Percentiles rank a stretch among this genome's conserved stretches.
These are phyloP conservation scores for Yamadazyma dushanensis DNA, from an alignment of 1,139 yeast genomes.

Conservation along the genomic window DNA sequence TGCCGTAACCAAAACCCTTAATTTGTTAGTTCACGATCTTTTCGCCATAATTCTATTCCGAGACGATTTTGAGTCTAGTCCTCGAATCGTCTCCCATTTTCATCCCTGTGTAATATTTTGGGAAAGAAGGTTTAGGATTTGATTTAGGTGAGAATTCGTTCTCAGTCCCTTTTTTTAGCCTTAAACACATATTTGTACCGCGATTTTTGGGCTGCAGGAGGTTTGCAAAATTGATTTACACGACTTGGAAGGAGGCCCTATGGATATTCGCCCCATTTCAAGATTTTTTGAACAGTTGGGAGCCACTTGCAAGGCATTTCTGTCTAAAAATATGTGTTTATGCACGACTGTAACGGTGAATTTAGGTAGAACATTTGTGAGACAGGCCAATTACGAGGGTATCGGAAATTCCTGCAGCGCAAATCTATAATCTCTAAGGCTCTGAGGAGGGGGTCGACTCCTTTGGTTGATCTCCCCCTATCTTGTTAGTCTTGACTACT, in stretches of 20 bases:
- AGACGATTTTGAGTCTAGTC: neutral
- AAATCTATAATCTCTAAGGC: too few species aligned
- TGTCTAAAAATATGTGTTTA: neutral
- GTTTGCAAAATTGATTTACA: neutral
- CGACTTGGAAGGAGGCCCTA: constrained; percentile 1
- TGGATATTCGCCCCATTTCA: neutral
- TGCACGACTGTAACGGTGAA: constrained; percentile 1
- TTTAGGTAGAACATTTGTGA: neutral
- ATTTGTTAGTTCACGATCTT: neutral
- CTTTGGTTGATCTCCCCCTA: too few species aligned
- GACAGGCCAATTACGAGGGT: constrained; percentile 1
- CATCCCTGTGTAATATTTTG: too few species aligned
- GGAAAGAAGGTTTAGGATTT: neutral
- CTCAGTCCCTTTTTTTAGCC: neutral
- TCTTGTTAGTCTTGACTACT: too few species aligned
- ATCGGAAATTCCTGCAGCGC: neutral
- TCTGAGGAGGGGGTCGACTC: too few species aligned
- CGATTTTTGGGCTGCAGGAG: constrained; percentile 2
- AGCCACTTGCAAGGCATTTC: neutral
- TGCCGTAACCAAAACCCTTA: neutral
- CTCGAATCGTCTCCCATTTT: too few species aligned
- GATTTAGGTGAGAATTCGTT: constrained; percentile 1
- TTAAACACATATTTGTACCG: neutral
- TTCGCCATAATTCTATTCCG: neutral
- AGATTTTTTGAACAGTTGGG: neutral